Base-by-base conservation (phyloP, 2,329 filamentous ascomycete species). In the Helotiales sp. region DNA sequence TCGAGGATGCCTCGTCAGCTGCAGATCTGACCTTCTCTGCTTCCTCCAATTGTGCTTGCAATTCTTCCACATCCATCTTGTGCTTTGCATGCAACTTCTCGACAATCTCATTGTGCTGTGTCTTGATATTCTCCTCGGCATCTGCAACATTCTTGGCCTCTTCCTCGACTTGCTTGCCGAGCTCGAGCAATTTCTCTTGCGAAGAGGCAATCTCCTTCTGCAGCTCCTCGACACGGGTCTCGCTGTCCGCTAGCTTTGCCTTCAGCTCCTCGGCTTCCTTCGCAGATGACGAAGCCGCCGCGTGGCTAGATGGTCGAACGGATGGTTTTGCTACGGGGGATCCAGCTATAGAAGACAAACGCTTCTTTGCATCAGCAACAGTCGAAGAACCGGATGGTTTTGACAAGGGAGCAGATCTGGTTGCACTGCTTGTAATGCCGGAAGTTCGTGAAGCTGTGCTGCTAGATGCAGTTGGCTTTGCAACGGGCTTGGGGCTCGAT, bases 201-300 rank as follows among this genome's bases (percentile, higher is more conserved):
- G 85, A 87, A 8, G 82, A 78, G 65, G 83, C 79, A 58, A 90
- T 83, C 72, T 89, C 84, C 6, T 81, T 80, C 76, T 86, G 87
- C 32, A 90, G 82, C 13, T 83, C 78, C 63, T 85, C 82, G 10
- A 89, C 84, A 73, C 88, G 85, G 6, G 82, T 77, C 73, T 89
- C 86, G 69, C 86, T 87, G 34, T 86, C 82, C 4, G 82, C 80
- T 24, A 90, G 80, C 77, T 89, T 88, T 7, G 81, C 77, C 79
- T 87, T 89, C 50, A 90, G 80, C 54, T 87, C 84, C 59, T 89
- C 87, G 3, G 86, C 79, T 73, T 87, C 86, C 78, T 87, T 89
- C 22, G 82, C 76, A 7, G 78, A 71, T 17, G 80, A 76, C 24
- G 71, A 20, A 45, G 20, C 20, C 3, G 61, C 7, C 50, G 26